Evolutionary conservation across 805 yeast genomes (phyloP).

Genomic region (Yamadazyma nakazawae): DNA sequence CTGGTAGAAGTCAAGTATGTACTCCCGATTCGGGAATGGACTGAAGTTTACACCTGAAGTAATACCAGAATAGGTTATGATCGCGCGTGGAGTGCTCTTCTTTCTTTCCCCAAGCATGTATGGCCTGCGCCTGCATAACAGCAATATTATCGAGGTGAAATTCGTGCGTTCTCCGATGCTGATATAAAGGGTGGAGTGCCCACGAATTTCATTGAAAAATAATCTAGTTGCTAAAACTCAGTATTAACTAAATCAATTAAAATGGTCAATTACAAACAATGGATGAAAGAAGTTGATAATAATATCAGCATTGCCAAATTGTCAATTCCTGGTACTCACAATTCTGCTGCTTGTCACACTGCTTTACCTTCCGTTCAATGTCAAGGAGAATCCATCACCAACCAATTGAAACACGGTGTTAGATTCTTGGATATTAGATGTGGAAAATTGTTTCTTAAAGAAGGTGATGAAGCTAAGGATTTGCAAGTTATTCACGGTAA

Average conservation of each 20-base stretch:
- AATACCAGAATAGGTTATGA: neutral
- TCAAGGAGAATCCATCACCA: constrained; percentile 57
- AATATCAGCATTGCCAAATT: constrained; percentile 49
- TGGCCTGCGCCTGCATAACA: neutral
- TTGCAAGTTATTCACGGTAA: constrained; percentile 71
- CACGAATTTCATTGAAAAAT: neutral
- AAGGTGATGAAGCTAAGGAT: constrained; percentile 49
- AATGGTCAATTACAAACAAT: constrained; percentile 43
- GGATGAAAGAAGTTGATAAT: constrained; percentile 57
- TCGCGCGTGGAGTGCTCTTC: too few relatives aligned
- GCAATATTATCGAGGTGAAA: constrained; percentile 2
- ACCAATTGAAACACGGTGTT: constrained; percentile 71
- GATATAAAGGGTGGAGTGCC: constrained; percentile 4
- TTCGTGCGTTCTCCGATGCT: constrained; percentile 3
- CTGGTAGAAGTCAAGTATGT: too few relatives aligned
- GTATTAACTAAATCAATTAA: neutral
- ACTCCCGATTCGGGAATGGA: too few relatives aligned
- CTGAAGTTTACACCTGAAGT: neutral
- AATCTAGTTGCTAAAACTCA: neutral
- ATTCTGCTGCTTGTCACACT: constrained; percentile 67
- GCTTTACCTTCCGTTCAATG: constrained; percentile 78
- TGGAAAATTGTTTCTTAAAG: constrained; percentile 54
- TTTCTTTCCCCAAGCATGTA: neutral
- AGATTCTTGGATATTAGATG: constrained; percentile 68
- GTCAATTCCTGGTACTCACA: constrained; percentile 83